These are phyloP conservation scores for Colletotrichum musae DNA, from an alignment of 2,329 filamentous ascomycete species.

Conservation along the genomic window DNA sequence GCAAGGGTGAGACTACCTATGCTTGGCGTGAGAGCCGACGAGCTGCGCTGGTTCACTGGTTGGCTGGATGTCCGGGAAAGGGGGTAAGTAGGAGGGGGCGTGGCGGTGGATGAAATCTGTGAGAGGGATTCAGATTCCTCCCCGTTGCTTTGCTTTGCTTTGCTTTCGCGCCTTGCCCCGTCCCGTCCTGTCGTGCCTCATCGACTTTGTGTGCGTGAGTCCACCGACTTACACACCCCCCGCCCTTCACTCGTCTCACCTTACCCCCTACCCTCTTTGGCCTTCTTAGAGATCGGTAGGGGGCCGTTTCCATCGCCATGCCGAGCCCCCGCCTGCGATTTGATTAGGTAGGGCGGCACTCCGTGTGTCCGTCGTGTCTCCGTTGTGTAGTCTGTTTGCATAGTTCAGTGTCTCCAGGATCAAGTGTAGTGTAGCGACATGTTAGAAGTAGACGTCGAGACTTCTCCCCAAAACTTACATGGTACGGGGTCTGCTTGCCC, in stretches of 20 bases:
- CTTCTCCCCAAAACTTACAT: no score
- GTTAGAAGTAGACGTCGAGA: no score
- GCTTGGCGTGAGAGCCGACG: slow-evolving; percentile 9
- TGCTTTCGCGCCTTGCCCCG: slow-evolving; percentile 25
- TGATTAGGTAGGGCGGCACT: no score
- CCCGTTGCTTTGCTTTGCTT: slow-evolving; percentile 1
- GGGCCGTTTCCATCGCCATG: slow-evolving; percentile 20
- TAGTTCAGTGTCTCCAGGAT: neutral
- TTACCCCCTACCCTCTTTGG: neutral
- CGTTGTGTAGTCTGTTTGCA: slow-evolving; percentile 7
- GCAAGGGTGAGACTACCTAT: slow-evolving; percentile 26
- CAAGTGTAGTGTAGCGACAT: neutral
- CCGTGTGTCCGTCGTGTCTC: neutral
- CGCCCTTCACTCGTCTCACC: neutral
- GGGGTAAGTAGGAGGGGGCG: neutral
- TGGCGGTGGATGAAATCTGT: neutral
- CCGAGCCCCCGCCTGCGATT: slow-evolving; percentile 8
- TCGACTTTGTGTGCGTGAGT: slow-evolving; percentile 11
- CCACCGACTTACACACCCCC: slow-evolving; percentile 9
- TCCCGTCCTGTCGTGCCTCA: slow-evolving; percentile 26
- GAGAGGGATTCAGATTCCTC: slow-evolving; percentile 19
- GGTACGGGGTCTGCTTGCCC: neutral
- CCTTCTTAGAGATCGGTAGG: slow-evolving; percentile 16
- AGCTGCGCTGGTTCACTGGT: neutral
- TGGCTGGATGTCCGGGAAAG: no score